These are phyloP conservation scores for Hibiscus mutabilis DNA, from an alignment of 345 rosid genomes.

Conservation along the genomic window DNA sequence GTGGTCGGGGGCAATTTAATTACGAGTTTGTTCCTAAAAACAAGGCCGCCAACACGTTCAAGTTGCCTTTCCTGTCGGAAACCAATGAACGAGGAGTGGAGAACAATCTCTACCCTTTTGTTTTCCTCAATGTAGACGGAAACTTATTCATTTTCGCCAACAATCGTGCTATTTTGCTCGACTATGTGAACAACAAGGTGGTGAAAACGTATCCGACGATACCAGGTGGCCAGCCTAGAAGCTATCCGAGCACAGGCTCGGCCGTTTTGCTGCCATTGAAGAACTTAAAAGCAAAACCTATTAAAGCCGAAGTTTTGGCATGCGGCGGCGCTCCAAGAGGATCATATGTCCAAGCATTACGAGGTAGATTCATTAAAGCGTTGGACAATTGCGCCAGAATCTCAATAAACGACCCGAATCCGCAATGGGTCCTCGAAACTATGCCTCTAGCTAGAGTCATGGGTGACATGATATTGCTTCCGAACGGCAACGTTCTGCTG, in stretches of 20 bases:
- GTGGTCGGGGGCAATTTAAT: conserved; percentile 61
- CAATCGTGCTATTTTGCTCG: conserved; percentile 59
- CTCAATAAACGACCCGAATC: conserved; percentile 55
- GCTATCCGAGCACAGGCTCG: conserved; percentile 83
- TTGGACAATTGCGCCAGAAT: conserved; percentile 68
- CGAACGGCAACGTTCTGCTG: conserved; percentile 61
- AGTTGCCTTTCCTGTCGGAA: conserved; percentile 48
- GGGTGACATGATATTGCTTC: conserved; percentile 85
- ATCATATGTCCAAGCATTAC: conserved; percentile 26
- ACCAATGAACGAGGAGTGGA: conserved; percentile 44
- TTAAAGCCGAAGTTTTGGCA: conserved; percentile 55
- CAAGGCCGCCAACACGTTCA: conserved; percentile 17
- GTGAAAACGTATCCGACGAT: conserved; percentile 52
- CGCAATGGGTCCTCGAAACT: conserved; percentile 62
- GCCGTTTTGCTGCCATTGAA: conserved; percentile 62
- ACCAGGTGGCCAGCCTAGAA: conserved; percentile 69
- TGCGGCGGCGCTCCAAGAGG: conserved; percentile 88
- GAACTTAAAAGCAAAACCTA: conserved; percentile 22
- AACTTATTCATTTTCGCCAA: conserved; percentile 68
- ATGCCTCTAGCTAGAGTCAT: conserved; percentile 71
- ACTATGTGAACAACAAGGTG: conserved; percentile 36
- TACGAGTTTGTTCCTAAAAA: conserved; percentile 67
- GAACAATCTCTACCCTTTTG: conserved; percentile 80
- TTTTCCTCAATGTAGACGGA: conserved; percentile 55
- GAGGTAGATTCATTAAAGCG: conserved; percentile 38